Evolutionary conservation across 140 eudicot species (phyloP).

Genomic region (Cichorium intybus): DNA sequence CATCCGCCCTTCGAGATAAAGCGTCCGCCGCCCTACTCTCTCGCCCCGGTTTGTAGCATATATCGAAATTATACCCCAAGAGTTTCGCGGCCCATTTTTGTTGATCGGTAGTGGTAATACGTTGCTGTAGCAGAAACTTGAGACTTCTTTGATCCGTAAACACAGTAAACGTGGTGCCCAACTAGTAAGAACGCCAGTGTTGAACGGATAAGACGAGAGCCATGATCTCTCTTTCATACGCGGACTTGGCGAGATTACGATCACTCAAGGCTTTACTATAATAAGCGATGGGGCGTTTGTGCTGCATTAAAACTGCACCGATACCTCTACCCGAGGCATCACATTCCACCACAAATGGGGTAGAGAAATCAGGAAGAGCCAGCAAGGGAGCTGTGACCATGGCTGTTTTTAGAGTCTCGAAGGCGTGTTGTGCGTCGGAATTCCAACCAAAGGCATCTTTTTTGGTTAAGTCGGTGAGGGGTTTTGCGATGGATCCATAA

Average conservation of each 20-base stretch:
- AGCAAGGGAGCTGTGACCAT: neutral
- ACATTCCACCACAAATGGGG: neutral
- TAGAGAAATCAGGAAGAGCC: neutral
- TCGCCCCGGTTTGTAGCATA: neutral
- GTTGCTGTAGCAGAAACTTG: neutral
- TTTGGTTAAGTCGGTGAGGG: neutral
- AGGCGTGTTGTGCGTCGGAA: neutral
- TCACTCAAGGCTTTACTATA: neutral
- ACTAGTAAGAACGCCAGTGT: no score
- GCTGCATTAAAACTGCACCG: no score
- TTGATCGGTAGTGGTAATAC: neutral
- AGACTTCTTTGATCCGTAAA: neutral
- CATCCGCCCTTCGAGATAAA: neutral
- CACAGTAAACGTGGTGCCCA: no score
- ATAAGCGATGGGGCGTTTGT: neutral
- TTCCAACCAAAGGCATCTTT: neutral
- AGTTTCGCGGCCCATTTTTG: neutral
- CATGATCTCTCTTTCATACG: no score
- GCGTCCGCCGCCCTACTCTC: neutral
- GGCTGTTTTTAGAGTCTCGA: neutral
- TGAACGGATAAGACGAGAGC: no score
- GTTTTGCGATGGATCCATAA: neutral
- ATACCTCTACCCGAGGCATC: neutral
- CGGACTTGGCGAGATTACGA: no score
- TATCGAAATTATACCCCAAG: neutral